Evolutionary conservation across 1,284 basidiomycete species (phyloP).

Genomic region (Grifola frondosa): DNA sequence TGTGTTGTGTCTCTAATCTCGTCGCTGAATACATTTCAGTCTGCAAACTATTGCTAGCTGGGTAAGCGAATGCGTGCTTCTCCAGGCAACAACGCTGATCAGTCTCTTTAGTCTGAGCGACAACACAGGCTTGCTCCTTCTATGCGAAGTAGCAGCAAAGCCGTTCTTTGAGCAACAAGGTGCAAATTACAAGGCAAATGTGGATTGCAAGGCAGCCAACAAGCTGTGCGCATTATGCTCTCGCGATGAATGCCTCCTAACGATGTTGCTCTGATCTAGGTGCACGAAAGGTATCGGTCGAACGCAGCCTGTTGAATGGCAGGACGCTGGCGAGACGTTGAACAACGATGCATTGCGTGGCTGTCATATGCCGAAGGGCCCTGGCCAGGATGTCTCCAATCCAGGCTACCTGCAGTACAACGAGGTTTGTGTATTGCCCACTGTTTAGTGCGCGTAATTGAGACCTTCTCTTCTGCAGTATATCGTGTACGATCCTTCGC

Average conservation of each 20-base stretch:
- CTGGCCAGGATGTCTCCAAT: slow-evolving; percentile 35
- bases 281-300: slow-evolving; percentile 56
- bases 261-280: slow-evolving; percentile 31
- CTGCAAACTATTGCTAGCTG: slow-evolving; percentile 58
- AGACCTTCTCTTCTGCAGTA: slow-evolving; percentile 23
- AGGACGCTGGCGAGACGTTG: slow-evolving; percentile 57
- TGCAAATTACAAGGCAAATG: slow-evolving; percentile 52
- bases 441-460: neutral
- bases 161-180: slow-evolving; percentile 50
- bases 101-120: slow-evolving; percentile 43
- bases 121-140: slow-evolving; percentile 50
- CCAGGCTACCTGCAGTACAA: slow-evolving; percentile 47
- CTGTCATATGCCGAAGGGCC: slow-evolving; percentile 59
- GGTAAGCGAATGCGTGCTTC: slow-evolving; percentile 36
- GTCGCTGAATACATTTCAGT: slow-evolving; percentile 32
- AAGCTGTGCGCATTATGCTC: slow-evolving; percentile 28
- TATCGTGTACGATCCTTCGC: slow-evolving; percentile 40
- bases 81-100: neutral
- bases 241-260: neutral
- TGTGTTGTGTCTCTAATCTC: neutral
- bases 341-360: slow-evolving; percentile 50
- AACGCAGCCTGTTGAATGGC: slow-evolving; percentile 55
- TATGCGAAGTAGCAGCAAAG: slow-evolving; percentile 59
- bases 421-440: slow-evolving; percentile 39
- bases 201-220: slow-evolving; percentile 43